Evolutionary conservation across 352 stramenopile genomes (phyloP).

Genomic region (Pythium plurisporium): DNA sequence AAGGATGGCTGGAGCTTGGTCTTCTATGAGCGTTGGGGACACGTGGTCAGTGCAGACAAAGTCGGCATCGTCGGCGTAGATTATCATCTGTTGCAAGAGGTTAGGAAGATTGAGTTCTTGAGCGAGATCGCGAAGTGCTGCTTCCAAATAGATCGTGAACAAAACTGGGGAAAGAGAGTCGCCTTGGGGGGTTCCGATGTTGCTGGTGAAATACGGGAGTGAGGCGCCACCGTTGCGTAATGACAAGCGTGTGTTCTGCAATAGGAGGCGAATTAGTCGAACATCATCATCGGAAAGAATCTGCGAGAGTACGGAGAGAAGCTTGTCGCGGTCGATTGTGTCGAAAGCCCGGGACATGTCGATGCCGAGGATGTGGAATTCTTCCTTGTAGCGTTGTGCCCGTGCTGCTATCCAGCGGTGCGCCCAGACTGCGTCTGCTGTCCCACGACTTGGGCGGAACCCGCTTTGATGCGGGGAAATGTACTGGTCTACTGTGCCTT

Average conservation of each 20-base stretch:
- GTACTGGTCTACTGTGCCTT: slow-evolving; percentile 6
- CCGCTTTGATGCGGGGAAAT: slow-evolving; percentile 1
- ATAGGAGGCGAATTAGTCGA: slow-evolving; percentile 5
- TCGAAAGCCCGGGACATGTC: slow-evolving; percentile 14
- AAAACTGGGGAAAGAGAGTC: slow-evolving; percentile 14
- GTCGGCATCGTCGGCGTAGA: slow-evolving; percentile 10
- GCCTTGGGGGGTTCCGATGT: slow-evolving; percentile 10
- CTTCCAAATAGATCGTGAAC: slow-evolving; percentile 6
- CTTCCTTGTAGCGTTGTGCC: not conserved
- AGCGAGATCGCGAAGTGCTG: not conserved
- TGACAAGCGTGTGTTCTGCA: not conserved
- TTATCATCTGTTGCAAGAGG: slow-evolving; percentile 6
- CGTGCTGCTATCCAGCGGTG: slow-evolving; percentile 11
- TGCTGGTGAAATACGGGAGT: not conserved
- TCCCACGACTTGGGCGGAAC: slow-evolving; percentile 1
- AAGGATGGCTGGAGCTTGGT: slow-evolving; percentile 1
- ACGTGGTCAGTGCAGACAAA: not conserved
- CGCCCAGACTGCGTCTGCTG: slow-evolving; percentile 13
- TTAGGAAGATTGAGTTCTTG: not conserved
- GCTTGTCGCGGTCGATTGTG: slow-evolving; percentile 9
- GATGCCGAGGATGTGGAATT: slow-evolving; percentile 13
- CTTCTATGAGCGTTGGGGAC: not conserved
- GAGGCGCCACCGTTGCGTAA: not conserved
- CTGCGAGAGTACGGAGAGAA: not conserved
- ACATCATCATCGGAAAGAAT: slow-evolving; percentile 12